These are phyloP conservation scores for Cytospora schulzeri DNA, from an alignment of 2,329 filamentous ascomycete species.

Conservation along the genomic window DNA sequence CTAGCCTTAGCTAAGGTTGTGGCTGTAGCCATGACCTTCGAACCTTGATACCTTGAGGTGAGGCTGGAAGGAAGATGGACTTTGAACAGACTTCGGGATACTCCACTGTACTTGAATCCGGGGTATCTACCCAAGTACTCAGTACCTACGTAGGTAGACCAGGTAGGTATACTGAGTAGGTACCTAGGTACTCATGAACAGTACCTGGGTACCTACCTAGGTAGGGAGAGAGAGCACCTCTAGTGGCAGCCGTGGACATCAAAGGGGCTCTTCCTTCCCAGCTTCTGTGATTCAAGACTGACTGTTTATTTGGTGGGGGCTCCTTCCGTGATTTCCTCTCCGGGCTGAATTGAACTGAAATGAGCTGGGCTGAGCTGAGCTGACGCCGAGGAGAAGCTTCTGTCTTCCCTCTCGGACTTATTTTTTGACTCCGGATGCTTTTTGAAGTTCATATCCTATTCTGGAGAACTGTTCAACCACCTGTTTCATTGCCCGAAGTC, in stretches of 20 bases:
- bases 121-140: background rate
- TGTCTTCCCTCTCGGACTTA: background rate
- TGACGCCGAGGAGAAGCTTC: background rate
- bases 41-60: no score
- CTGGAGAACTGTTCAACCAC: background rate
- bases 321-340: background rate
- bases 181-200: no score
- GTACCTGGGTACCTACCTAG: no score
- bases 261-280: background rate
- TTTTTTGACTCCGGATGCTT: background rate
- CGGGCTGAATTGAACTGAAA: background rate
- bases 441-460: background rate
- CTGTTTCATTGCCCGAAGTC: background rate
- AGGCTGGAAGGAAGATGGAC: background rate
- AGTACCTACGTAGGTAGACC: background rate
- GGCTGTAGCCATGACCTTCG: background rate
- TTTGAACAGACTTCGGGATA: background rate
- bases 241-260: no score
- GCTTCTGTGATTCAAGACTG: background rate
- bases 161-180: no score
- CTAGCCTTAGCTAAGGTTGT: no score
- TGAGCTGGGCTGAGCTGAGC: background rate
- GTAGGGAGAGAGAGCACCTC: no score
- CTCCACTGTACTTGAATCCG: background rate
- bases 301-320: background rate